Evolutionary conservation across 768 basidiomycete genomes (phyloP), one percentile per base, ranked within the genome.

Genomic region (Leucogyrophana mollusca): DNA sequence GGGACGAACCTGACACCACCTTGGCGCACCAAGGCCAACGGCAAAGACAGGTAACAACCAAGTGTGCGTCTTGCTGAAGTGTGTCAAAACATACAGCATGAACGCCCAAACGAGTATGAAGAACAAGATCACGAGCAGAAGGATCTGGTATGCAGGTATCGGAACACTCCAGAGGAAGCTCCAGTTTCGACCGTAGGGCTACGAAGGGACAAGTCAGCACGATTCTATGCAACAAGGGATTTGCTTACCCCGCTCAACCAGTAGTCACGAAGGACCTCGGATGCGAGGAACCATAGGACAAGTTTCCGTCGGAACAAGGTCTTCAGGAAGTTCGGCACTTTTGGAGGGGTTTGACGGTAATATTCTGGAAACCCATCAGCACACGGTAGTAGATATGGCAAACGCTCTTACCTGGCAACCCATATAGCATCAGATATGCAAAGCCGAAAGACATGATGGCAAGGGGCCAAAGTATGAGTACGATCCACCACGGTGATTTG

Each of bases 141-240:
- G 69, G 42, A 87, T 93, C 54, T 87, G 83, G 83, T 84, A 93
- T 58, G 86, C 85, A 8, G 90, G 77, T 46, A 96, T 85, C 8
- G 80, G 75, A 9, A 87, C 85, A 55, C 74, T 80, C 94, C 94
- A 96, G 7, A 96, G 72, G 83, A 93, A 96, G 53, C 81, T 71
- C 94, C 94, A 96, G 66, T 95, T 95, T 54, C 93, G 87, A 47
- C 94, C 94, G 57, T 92, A 93, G 9, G 88, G 90, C 85, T 89
- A 52, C 17, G 49, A 55, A 48, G 23, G 33, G n/a, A 47, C 35
- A 21, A 34, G 21, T 56, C 44, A 56, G 61, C 38, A 8, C 32
- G 34, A 45, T 9, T 34, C 33, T 23, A 11, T 6, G 40, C 11
- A 2, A 17, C 48, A 10, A 47, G 23, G 14, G 34, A 8, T 46